A percentile compares a stretch with the other conserved stretches of the same genome.
phyloP scores from a whole-genome alignment of 1,139 yeast species.

The Entelexis paramagnoliae region DNA sequence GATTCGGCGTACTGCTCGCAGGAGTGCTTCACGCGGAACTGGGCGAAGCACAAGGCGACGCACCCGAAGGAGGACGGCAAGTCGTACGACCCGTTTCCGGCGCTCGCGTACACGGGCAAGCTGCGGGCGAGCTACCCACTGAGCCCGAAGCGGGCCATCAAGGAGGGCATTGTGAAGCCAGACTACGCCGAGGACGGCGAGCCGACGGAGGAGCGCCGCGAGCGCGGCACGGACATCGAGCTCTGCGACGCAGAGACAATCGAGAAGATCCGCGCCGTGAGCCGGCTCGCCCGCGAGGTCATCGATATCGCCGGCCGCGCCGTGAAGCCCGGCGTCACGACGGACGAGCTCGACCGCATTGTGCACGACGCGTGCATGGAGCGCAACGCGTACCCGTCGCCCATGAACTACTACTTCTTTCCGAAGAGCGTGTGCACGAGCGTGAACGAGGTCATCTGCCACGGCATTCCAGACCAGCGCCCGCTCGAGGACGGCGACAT shows the following conservation, averaged over 20 bases:
- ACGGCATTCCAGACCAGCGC: slow-evolving; percentile 91
- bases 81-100: slow-evolving; percentile 78
- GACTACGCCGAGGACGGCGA: slow-evolving; percentile 78
- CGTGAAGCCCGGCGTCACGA: slow-evolving; percentile 77
- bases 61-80: slow-evolving; percentile 39
- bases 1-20: slow-evolving; percentile 70
- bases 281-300: slow-evolving; percentile 72
- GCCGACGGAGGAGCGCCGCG: slow-evolving; percentile 70
- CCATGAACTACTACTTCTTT: slow-evolving; percentile 86
- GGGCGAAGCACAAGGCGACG: slow-evolving; percentile 47
- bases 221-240: slow-evolving; percentile 56
- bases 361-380: slow-evolving; percentile 83
- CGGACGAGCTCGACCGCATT: slow-evolving; percentile 81
- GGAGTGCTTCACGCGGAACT: slow-evolving; percentile 67
- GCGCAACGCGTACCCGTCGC: slow-evolving; percentile 89
- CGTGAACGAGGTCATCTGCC: slow-evolving; percentile 89
- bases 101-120: slow-evolving; percentile 59
- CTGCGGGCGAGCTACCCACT: slow-evolving; percentile 76
- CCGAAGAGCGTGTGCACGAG: slow-evolving; percentile 93
- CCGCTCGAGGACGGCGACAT: slow-evolving; percentile 88
- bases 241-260: slow-evolving; percentile 55
- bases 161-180: slow-evolving; percentile 61
- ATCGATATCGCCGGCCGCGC: slow-evolving; percentile 79
- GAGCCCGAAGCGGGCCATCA: slow-evolving; percentile 57
- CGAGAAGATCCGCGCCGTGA: slow-evolving; percentile 62